Conservation (phyloP, 495 filamentous ascomycete genomes). For the Podospora pseudoanserina region DNA sequence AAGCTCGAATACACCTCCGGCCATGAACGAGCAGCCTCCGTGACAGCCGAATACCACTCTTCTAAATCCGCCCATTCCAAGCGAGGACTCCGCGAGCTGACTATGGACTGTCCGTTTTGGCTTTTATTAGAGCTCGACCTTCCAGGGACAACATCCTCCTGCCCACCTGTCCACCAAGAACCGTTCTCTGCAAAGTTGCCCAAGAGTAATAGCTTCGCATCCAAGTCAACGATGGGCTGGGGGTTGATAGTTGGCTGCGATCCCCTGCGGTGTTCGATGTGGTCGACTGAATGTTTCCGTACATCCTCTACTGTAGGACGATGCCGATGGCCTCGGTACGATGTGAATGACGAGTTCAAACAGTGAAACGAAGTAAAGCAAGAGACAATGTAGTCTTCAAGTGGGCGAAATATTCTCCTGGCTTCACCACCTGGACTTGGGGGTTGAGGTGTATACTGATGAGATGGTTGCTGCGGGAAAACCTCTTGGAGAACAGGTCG, state of each 20-base stretch:
- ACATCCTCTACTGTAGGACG: constrained; percentile 5
- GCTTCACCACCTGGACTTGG: constrained; percentile 28
- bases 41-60: constrained; percentile 73
- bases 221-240: constrained; percentile 48
- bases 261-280: constrained; percentile 30
- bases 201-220: constrained; percentile 74
- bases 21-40: constrained; percentile 55
- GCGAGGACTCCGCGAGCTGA: constrained; percentile 61
- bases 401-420: constrained; percentile 57
- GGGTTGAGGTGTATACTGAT: constrained; percentile 19
- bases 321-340: constrained; percentile 30
- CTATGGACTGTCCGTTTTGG: constrained; percentile 35
- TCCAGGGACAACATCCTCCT: constrained; percentile 39
- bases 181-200: constrained; percentile 82
- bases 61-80: constrained; percentile 72
- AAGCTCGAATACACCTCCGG: constrained; percentile 52
- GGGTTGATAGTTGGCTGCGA: constrained; percentile 22
- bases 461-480: constrained; percentile 5
- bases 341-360: constrained; percentile 69
- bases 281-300: constrained; percentile 18
- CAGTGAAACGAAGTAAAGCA: constrained; percentile 66
- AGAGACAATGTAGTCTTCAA: constrained; percentile 72
- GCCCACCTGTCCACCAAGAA: constrained; percentile 73
- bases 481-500: constrained; percentile 21
- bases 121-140: constrained; percentile 35